Conservation (phyloP, 148 eudicot species). For the Rhododendron kiyosumense region DNA sequence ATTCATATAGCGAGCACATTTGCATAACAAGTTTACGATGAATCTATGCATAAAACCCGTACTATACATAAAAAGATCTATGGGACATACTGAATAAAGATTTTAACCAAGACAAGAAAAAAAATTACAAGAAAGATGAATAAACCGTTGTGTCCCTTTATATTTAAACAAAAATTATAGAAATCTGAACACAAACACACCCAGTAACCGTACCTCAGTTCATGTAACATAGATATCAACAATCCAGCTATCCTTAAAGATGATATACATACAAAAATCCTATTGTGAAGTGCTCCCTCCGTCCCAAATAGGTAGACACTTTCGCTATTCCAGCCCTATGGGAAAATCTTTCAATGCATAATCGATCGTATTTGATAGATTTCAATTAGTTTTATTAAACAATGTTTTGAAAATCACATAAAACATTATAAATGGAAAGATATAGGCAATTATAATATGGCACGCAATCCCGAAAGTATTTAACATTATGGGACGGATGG, state of each 20-base stretch:
- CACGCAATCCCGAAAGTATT: not conserved
- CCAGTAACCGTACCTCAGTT: not conserved
- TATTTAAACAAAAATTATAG: not conserved
- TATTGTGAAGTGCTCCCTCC: not conserved
- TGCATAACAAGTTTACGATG: not conserved
- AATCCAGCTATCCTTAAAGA: not conserved
- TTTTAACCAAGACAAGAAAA: not conserved
- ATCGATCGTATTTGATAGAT: not conserved
- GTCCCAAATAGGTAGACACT: not conserved
- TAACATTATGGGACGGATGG: not conserved
- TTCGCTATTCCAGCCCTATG: not conserved
- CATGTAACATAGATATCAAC: not conserved
- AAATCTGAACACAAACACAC: not conserved
- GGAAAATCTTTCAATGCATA: not conserved
- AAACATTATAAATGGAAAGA: no score
- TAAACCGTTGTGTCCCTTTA: not conserved
- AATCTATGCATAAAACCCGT: not conserved
- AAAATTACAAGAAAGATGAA: not conserved
- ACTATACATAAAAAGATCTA: not conserved
- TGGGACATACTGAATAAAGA: not conserved
- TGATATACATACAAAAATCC: not conserved
- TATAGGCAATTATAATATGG: not conserved
- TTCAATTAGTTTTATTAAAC: no score
- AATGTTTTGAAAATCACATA: no score
- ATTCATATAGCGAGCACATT: not conserved